Percentiles rank a stretch among this genome's conserved stretches.
Evolutionary conservation across 768 basidiomycete genomes (phyloP).

Genomic region (Lactifluus rugatus): DNA sequence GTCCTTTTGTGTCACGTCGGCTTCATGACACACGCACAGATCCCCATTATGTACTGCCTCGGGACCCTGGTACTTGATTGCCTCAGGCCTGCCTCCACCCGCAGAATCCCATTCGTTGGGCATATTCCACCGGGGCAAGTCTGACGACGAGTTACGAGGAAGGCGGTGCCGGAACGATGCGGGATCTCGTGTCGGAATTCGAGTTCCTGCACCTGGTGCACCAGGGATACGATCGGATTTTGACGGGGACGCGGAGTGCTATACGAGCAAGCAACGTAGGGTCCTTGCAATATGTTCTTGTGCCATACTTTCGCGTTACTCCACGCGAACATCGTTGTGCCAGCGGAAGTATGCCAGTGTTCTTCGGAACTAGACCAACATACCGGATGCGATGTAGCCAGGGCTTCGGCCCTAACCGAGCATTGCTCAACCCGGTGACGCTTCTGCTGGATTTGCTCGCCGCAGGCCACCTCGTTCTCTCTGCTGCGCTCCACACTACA

Average conservation of each 20-base stretch:
- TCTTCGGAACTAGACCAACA: constrained; percentile 11
- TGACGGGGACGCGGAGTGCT: constrained; percentile 1
- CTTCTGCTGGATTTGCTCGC: constrained; percentile 18
- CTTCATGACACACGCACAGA: constrained; percentile 3
- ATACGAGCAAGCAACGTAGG: constrained; percentile 7
- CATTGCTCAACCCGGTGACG: constrained; percentile 18
- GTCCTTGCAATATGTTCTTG: constrained; percentile 3
- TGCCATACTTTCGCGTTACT: background rate
- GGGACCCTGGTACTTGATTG: constrained; percentile 11
- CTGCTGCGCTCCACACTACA: constrained; percentile 5
- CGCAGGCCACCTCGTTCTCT: constrained; percentile 7
- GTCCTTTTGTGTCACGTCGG: background rate
- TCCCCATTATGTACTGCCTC: constrained; percentile 12
- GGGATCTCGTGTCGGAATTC: background rate
- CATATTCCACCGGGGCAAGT: constrained; percentile 1
- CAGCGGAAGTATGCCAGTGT: constrained; percentile 1
- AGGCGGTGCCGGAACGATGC: constrained; percentile 16
- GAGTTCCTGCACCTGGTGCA: background rate
- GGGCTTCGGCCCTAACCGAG: constrained; percentile 11
- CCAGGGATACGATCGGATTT: background rate
- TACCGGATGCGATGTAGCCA: constrained; percentile 13
- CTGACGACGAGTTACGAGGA: constrained; percentile 7
- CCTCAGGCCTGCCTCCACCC: background rate
- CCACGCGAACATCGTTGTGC: background rate
- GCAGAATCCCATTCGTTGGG: background rate